Base-by-base conservation (phyloP, 2,329 filamentous ascomycete genomes). In the Apiospora sp. region DNA sequence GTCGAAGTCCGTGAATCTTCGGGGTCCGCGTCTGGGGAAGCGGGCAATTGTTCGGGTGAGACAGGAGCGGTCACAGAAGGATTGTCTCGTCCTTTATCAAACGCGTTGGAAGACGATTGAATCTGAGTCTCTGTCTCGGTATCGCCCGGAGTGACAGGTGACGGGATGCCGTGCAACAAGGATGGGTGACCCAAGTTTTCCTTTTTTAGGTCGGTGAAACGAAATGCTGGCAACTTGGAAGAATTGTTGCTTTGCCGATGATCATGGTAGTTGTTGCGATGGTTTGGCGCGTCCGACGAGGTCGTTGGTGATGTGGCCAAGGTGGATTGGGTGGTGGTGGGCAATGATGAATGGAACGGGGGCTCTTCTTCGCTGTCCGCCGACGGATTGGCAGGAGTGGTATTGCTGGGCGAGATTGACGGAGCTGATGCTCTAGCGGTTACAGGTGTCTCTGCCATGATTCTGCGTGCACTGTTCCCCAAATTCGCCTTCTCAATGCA, bases 151-250 rank as follows among this genome's bases (percentile, higher is more conserved):
- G 83, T 83, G 74, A 84, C 80, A 74, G 84, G 83, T 73, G 84
- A 83, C 24, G 82, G 83, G 73, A 80, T 79, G 46, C 80, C 82
- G 74, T 81, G 82, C 72, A 81, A 77, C 72, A 83, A 78, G 71
- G 78, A 79, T 67, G 83, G 80, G 68, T 80, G 75, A 49, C 78
- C 76, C 49, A 84, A 79, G 67, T 79, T 75, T 73, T 83, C 81
- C 73, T 82, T 83, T 72, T 81, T 81, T 71, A 86, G 81, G 80
- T 89, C 87, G 75, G 83, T 85, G 77, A 88, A 87, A 73, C 87
- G 87, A 79, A 87, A 88, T 30, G 87, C 84, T 41, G 88, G 87
- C 75, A 89, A 81, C 76, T 89, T 89, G 74, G 87, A 89, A 51
- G 87, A 86, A 77, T 84, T 89, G 79, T 89, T 85, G 78, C 79